A percentile compares a stretch with the other conserved stretches of the same genome.
Evolutionary conservation across 441 rosid species (phyloP).

Genomic region (Erysimum cheiri): DNA sequence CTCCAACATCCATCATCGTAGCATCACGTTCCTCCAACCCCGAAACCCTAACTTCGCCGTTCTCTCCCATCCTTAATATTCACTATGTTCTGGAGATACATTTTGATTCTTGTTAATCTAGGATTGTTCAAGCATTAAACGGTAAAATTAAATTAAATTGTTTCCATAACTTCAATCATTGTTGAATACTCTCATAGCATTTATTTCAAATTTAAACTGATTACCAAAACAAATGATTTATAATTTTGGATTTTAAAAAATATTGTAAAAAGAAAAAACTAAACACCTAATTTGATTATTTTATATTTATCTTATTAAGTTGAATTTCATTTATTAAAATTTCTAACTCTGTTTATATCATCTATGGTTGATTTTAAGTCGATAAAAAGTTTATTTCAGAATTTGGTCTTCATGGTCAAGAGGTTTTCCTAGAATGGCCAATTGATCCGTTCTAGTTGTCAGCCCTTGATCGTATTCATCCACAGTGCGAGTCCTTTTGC

Average conservation of each 20-base stretch:
- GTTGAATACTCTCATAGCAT: slow-evolving; percentile 12
- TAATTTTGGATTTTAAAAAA: neutral
- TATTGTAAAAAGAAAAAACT: neutral
- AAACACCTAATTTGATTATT: neutral
- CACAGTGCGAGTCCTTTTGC: too few species aligned
- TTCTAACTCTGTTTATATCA: neutral
- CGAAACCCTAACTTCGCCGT: too few species aligned
- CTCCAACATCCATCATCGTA: too few species aligned
- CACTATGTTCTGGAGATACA: slow-evolving; percentile 36
- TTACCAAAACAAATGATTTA: neutral
- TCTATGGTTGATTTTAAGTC: too few species aligned
- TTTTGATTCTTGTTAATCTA: slow-evolving; percentile 34
- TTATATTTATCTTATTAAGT: neutral
- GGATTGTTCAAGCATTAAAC: slow-evolving; percentile 21
- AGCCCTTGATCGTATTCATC: too few species aligned
- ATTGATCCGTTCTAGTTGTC: too few species aligned
- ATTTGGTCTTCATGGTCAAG: too few species aligned
- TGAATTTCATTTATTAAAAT: neutral
- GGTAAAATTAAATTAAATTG: slow-evolving; percentile 18
- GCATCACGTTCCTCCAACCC: too few species aligned
- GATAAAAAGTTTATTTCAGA: too few species aligned
- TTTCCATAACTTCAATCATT: slow-evolving; percentile 17
- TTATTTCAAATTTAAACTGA: neutral
- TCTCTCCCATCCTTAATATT: too few species aligned
- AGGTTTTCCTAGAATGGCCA: too few species aligned